Base-by-base conservation (phyloP, 306 rosid species). In the Fagus sylvatica region DNA sequence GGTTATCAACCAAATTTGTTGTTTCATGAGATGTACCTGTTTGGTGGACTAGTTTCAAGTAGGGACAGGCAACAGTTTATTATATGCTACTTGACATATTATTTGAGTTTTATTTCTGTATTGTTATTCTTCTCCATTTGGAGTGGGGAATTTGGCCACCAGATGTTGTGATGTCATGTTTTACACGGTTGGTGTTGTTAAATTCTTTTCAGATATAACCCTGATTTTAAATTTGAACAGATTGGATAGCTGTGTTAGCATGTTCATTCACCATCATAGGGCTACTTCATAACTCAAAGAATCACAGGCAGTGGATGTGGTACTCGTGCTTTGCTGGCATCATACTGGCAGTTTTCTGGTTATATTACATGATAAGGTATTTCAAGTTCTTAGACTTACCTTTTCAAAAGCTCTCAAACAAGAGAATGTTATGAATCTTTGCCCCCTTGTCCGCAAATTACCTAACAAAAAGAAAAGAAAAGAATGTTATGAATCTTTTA, bases 281-380 rank as follows among this genome's bases (percentile, higher is more conserved):
- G 59, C 72, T 95, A 59, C 78, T 87, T 76, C 78, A 68, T 62
- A 83, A 85, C 73, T 85, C 98, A 40, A 73, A 37, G 79, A 19
- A 79, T 85, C 90, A 22, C 71, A 83, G 89, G 80, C 89, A 22
- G 75, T 93, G 93, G 97, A 83, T 95, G 33, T 82, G 89, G 91
- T 88, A 82, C 85, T 89, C 98, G 13, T 82, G 80, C 74, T 87
- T 60, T 48, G 78, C 84, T 60, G 90, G 88, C 79, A 36, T 79
- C 65, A 37, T 88, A 74, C 87, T 88, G 68, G 90, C 94, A 51
- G 71, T 90, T 51, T 95, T 95, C 78, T 95, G 98, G 98, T 71
- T 95, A 49, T 89, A 91, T 80, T 86, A 80, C 90, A 88, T 93
- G 93, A 73, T 87, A 72, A 89, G 98, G 98, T 95, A 85, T 69